Conservation (phyloP, 108 stramenopile genomes). For the Stephanodiscus triporus region DNA sequence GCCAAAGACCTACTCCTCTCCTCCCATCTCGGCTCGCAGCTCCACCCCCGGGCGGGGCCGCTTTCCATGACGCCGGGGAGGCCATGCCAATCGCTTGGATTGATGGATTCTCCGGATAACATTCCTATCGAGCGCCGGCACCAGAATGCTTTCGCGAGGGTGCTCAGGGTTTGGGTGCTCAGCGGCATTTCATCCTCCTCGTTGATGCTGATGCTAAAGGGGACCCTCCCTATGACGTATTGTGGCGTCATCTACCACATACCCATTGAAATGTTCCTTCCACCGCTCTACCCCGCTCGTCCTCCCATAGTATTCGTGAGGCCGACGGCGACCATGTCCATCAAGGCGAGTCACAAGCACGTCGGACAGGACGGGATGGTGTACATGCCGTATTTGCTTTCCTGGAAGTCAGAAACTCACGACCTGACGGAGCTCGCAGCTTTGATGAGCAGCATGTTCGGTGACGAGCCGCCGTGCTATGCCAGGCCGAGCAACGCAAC, state of each 20-base stretch:
- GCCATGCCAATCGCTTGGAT: no score
- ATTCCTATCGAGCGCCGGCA: no score
- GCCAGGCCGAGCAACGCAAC: no score
- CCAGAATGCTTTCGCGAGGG: no score
- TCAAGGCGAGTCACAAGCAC: constrained; percentile 88
- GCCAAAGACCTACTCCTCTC: constrained; percentile 59
- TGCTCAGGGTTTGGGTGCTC: no score
- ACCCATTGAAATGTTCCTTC: constrained; percentile 92
- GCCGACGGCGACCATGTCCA: constrained; percentile 74
- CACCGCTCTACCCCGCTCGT: constrained; percentile 80
- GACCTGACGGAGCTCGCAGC: constrained; percentile 80
- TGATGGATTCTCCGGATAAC: no score
- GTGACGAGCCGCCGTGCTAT: constrained; percentile 94
- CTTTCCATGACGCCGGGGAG: no score
- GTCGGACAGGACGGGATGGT: no score
- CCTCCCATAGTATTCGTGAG: constrained; percentile 90
- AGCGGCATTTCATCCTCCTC: constrained; percentile 64
- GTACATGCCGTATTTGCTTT: constrained; percentile 93
- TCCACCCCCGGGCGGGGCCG: constrained; percentile 57
- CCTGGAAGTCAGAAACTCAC: constrained; percentile 80
- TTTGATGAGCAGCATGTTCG: constrained; percentile 89
- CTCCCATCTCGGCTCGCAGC: constrained; percentile 51
- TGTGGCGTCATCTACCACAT: constrained; percentile 87
- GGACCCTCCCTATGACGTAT: constrained; percentile 92
- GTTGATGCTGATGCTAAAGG: constrained; percentile 66